A percentile compares a stretch with the other conserved stretches of the same genome.
Conservation (phyloP, 495 filamentous ascomycete species). For the Aspergillus wentii region DNA sequence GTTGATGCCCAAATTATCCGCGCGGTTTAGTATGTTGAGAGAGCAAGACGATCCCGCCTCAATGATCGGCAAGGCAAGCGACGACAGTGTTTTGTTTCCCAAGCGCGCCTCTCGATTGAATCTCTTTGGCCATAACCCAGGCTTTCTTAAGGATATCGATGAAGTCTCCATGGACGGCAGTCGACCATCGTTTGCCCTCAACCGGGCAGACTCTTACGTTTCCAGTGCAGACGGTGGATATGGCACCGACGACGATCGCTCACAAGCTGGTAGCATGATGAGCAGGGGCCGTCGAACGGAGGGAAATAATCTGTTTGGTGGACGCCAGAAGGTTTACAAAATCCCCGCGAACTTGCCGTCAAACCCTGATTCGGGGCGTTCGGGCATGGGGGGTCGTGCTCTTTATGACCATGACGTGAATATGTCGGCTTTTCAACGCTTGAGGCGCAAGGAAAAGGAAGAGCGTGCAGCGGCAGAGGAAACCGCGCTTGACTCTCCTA, state of each 20-base stretch:
- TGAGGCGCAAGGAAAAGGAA: constrained; percentile 56
- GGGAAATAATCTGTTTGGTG: constrained; percentile 92
- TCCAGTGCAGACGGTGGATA: constrained; percentile 52
- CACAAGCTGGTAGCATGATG: constrained; percentile 68
- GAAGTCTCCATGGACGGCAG: constrained; percentile 72
- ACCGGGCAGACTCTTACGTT: constrained; percentile 46
- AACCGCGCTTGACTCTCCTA: constrained; percentile 11
- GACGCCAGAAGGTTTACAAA: constrained; percentile 93
- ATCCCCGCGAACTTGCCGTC: constrained; percentile 50
- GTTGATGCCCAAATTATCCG: constrained; percentile 90
- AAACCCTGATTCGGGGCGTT: constrained; percentile 14
- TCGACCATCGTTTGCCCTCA: constrained; percentile 53
- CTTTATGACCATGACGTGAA: constrained; percentile 85
- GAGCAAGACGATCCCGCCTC: constrained; percentile 89
- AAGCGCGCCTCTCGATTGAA: constrained; percentile 72
- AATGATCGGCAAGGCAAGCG: constrained; percentile 85
- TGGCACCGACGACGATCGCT: constrained; percentile 64
- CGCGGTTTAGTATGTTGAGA: constrained; percentile 92
- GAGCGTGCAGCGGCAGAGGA: constrained; percentile 38
- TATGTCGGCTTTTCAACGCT: constrained; percentile 71
- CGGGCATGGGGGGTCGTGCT: constrained; percentile 61
- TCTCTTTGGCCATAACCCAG: constrained; percentile 41
- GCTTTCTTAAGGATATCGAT: constrained; percentile 74
- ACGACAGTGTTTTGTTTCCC: constrained; percentile 85
- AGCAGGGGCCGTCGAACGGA: constrained; percentile 77